A percentile compares a stretch with the other conserved stretches of the same genome.
These are phyloP conservation scores for Sherardia arvensis DNA, from an alignment of 257 asterid species.

Conservation along the genomic window DNA sequence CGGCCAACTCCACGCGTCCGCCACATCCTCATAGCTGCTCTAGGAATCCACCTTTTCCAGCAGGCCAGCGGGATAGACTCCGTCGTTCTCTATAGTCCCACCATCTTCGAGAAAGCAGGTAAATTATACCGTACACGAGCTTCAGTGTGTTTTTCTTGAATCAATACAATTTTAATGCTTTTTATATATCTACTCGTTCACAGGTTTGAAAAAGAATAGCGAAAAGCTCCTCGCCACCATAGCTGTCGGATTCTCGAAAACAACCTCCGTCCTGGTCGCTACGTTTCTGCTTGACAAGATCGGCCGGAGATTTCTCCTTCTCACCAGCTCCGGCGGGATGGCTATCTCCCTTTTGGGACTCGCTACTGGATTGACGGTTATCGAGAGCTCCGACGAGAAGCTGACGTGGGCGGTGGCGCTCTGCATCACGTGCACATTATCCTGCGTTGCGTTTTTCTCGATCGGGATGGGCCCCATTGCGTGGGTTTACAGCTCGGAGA, in stretches of 20 bases:
- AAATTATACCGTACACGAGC: no score
- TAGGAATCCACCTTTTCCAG: conserved; percentile 24
- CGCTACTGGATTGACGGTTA: conserved; percentile 33
- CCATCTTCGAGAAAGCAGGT: conserved; percentile 25
- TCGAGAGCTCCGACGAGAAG: conserved; percentile 14
- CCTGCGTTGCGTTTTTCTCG: conserved; percentile 14
- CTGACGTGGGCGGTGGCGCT: conserved; percentile 23
- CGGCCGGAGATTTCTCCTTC: conserved; percentile 48
- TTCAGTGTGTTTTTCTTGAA: no score
- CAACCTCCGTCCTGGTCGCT: conserved; percentile 36
- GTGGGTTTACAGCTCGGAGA: conserved; percentile 38
- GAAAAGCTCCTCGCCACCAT: conserved; percentile 41
- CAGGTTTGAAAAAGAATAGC: conserved; percentile 13
- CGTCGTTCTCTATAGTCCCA: conserved; percentile 19
- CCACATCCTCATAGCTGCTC: conserved; percentile 19
- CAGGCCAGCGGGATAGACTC: conserved; percentile 25
- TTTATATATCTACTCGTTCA: no score
- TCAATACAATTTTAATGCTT: no score
- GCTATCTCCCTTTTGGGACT: conserved; percentile 17
- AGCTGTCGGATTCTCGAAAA: conserved; percentile 45
- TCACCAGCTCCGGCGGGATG: conserved; percentile 47
- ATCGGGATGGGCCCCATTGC: conserved; percentile 24
- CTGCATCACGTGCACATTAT: conserved; percentile 16
- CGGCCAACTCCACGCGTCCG: conserved; percentile 18
- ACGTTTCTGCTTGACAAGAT: conserved; percentile 40